Conservation (phyloP, 2,329 filamentous ascomycete species). For the Ambrosiella cleistominuta region DNA sequence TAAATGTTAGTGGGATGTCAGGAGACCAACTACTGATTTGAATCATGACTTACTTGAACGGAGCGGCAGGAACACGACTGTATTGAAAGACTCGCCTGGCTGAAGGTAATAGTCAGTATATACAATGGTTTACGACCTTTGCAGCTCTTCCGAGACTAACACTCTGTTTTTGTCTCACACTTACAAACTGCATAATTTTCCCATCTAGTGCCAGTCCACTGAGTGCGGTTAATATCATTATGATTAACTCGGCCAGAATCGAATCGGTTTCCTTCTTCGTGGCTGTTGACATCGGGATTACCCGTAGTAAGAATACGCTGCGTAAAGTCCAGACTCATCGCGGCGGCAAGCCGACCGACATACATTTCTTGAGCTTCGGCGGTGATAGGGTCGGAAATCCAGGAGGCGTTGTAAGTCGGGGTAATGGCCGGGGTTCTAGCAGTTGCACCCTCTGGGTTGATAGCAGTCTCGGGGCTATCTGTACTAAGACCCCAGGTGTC, state of each 20-base stretch:
- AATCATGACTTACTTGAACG: slow-evolving; percentile 11
- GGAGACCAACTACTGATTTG: not conserved
- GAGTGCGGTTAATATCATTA: slow-evolving; percentile 17
- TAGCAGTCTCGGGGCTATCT: slow-evolving; percentile 22
- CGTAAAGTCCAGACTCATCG: slow-evolving; percentile 59
- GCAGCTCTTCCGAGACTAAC: not conserved
- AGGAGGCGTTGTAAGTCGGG: slow-evolving; percentile 40
- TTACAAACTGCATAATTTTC: slow-evolving; percentile 14
- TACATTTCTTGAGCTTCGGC: slow-evolving; percentile 51
- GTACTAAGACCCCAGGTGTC: slow-evolving; percentile 11
- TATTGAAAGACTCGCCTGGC: not conserved
- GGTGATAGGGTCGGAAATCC: slow-evolving; percentile 25
- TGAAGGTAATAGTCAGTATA: not conserved
- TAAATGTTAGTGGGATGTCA: not conserved
- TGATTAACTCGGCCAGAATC: slow-evolving; percentile 6
- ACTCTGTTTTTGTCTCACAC: not conserved
- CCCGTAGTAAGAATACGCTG: slow-evolving; percentile 40
- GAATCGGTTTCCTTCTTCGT: slow-evolving; percentile 17
- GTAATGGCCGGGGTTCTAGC: slow-evolving; percentile 21
- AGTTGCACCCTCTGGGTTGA: no score
- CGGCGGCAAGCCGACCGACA: slow-evolving; percentile 57
- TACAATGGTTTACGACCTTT: not conserved
- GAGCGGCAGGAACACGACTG: slow-evolving; percentile 6
- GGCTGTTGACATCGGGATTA: slow-evolving; percentile 17
- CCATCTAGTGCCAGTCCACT: slow-evolving; percentile 29